phyloP scores from a whole-genome alignment of 768 basidiomycete species.

The Mycena latifolia region DNA sequence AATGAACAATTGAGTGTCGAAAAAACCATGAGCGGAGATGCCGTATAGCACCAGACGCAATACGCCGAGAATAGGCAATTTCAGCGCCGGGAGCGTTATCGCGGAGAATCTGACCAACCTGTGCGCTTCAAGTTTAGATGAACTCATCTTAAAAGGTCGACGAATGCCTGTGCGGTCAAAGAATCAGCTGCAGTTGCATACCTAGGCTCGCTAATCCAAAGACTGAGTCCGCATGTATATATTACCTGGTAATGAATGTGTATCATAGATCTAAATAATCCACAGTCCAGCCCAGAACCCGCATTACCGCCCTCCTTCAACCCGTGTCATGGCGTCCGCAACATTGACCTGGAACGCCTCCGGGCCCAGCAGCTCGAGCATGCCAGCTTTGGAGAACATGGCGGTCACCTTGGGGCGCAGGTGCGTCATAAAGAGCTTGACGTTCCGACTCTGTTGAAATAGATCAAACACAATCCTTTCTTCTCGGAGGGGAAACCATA shows the following conservation, averaged over 20 bases:
- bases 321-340: constrained; percentile 62
- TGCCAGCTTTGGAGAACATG: constrained; percentile 64
- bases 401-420: constrained; percentile 53
- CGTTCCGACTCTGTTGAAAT: constrained; percentile 57
- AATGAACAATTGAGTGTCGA: too few species aligned
- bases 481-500: constrained; percentile 42
- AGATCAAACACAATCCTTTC: background rate
- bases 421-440: constrained; percentile 66
- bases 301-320: constrained; percentile 43
- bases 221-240: too few species aligned
- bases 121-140: too few species aligned
- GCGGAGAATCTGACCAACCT: too few species aligned
- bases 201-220: too few species aligned
- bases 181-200: too few species aligned
- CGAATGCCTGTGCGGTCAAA: too few species aligned
- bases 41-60: too few species aligned
- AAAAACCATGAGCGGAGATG: too few species aligned
- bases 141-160: too few species aligned
- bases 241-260: constrained; percentile 13
- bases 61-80: too few species aligned
- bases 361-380: constrained; percentile 60
- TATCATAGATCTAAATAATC: constrained; percentile 11
- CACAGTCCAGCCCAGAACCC: background rate
- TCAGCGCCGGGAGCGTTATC: too few species aligned
- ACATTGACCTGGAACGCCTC: constrained; percentile 64